Conservation (phyloP, 2,329 filamentous ascomycete species). For the Chrysoporthe austroafricana region DNA sequence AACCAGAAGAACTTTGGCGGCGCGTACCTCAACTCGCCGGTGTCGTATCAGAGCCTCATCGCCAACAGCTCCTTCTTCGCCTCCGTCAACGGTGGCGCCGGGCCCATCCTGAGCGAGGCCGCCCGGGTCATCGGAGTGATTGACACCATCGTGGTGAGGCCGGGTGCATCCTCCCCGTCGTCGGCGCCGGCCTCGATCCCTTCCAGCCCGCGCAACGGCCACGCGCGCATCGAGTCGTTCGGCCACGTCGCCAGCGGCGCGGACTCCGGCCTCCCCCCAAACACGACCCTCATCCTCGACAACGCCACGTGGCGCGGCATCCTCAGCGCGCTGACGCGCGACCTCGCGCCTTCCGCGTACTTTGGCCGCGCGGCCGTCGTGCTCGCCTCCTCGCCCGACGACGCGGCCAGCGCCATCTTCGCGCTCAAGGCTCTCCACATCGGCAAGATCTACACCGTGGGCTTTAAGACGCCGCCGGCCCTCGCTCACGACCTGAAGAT, state of each 20-base stretch:
- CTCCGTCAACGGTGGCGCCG: constrained; percentile 52
- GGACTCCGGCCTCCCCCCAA: constrained; percentile 48
- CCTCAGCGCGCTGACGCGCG: constrained; percentile 76
- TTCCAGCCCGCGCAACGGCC: constrained; percentile 46
- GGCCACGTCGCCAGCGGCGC: constrained; percentile 22
- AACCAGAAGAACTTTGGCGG: constrained; percentile 78
- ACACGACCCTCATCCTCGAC: constrained; percentile 69
- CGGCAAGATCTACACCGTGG: constrained; percentile 81
- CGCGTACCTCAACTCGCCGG: constrained; percentile 76
- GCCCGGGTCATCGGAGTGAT: constrained; percentile 79
- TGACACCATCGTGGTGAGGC: constrained; percentile 75
- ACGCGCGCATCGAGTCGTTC: constrained; percentile 27
- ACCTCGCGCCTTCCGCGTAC: constrained; percentile 83
- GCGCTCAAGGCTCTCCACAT: constrained; percentile 76
- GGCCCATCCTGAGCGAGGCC: constrained; percentile 71
- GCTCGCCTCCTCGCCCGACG: constrained; percentile 71
- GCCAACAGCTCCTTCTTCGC: constrained; percentile 57
- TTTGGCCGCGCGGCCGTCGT: constrained; percentile 75
- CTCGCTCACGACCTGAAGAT: constrained; percentile 71
- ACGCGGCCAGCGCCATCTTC: constrained; percentile 79
- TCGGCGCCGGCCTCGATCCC: constrained; percentile 53
- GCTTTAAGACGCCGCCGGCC: constrained; percentile 68
- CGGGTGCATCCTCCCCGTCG: constrained; percentile 45
- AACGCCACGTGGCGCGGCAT: constrained; percentile 89
- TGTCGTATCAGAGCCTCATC: constrained; percentile 64